Conservation (phyloP, 495 filamentous ascomycete genomes). For the Tuber brumale region DNA sequence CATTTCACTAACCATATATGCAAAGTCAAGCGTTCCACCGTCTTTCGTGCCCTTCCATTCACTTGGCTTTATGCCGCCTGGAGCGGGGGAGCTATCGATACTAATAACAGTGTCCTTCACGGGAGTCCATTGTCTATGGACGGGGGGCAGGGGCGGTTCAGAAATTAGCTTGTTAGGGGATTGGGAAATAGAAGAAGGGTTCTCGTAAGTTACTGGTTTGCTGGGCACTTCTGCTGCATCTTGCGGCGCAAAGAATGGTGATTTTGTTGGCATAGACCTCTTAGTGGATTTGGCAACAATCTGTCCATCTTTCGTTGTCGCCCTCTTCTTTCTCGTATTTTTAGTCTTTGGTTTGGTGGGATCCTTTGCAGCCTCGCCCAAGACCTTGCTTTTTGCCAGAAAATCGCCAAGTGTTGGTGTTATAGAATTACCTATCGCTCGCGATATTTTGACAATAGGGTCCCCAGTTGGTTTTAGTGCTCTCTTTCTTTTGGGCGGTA, state of each 20-base stretch:
- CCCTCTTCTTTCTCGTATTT: slow-evolving; percentile 11
- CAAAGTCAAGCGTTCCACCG: slow-evolving; percentile 12
- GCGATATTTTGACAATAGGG: background rate
- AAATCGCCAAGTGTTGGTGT: background rate
- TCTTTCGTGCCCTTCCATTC: slow-evolving; percentile 8
- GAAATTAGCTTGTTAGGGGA: slow-evolving; percentile 9
- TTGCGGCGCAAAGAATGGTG: slow-evolving; percentile 20
- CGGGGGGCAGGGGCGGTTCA: slow-evolving; percentile 13
- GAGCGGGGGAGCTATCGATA: slow-evolving; percentile 12
- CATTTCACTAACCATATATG: slow-evolving; percentile 20
- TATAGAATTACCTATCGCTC: background rate
- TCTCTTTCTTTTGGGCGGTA: background rate
- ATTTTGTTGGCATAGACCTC: slow-evolving; percentile 14
- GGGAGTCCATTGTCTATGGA: slow-evolving; percentile 32
- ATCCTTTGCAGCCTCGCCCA: background rate
- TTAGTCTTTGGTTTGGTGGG: slow-evolving; percentile 5
- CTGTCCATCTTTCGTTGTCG: slow-evolving; percentile 15
- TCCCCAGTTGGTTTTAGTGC: background rate
- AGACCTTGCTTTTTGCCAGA: background rate
- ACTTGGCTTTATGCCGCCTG: slow-evolving; percentile 2
- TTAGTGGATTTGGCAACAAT: slow-evolving; percentile 25
- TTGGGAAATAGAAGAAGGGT: slow-evolving; percentile 7
- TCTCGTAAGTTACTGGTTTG: background rate
- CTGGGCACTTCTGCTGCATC: background rate
- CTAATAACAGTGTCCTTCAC: slow-evolving; percentile 19